These are phyloP conservation scores for Ophiorrhiza pumila DNA, from an alignment of 257 asterid species.

Conservation along the genomic window DNA sequence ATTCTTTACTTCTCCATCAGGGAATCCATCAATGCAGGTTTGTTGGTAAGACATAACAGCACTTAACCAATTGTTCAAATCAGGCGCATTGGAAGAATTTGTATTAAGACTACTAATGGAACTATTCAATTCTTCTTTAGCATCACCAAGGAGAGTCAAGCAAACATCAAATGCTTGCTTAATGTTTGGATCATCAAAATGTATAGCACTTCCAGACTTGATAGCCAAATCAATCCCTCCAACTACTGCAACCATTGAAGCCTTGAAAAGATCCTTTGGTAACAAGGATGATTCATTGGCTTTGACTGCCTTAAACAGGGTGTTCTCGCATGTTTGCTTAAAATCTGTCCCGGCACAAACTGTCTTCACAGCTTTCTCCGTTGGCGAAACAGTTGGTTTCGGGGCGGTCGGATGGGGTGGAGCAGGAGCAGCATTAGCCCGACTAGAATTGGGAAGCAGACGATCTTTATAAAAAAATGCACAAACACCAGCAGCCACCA, in stretches of 20 bases:
- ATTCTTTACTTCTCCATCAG: constrained; percentile 55
- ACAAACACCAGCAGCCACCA: constrained; percentile 49
- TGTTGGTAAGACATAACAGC: constrained; percentile 81
- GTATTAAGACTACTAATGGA: constrained; percentile 39
- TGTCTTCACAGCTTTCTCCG: constrained; percentile 41
- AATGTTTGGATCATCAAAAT: constrained; percentile 42
- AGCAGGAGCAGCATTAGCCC: background rate
- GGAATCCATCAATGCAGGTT: constrained; percentile 73
- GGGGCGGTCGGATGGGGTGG: background rate
- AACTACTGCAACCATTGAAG: constrained; percentile 44
- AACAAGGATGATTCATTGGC: constrained; percentile 23
- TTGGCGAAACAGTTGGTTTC: background rate
- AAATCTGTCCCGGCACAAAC: constrained; percentile 63
- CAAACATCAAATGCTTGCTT: constrained; percentile 64
- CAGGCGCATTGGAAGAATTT: constrained; percentile 28
- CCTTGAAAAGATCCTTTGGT: constrained; percentile 47
- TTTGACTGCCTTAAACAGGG: constrained; percentile 41
- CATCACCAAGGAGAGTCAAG: constrained; percentile 47
- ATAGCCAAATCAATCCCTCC: constrained; percentile 44
- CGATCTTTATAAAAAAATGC: constrained; percentile 28
- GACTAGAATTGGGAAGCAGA: background rate
- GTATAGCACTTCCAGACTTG: constrained; percentile 26
- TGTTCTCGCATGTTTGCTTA: constrained; percentile 51
- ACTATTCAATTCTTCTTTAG: constrained; percentile 61
- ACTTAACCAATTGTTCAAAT: constrained; percentile 70